These are phyloP conservation scores for Olyra latifolia DNA, from an alignment of 176 grass and related monocot genomes.

Conservation along the genomic window DNA sequence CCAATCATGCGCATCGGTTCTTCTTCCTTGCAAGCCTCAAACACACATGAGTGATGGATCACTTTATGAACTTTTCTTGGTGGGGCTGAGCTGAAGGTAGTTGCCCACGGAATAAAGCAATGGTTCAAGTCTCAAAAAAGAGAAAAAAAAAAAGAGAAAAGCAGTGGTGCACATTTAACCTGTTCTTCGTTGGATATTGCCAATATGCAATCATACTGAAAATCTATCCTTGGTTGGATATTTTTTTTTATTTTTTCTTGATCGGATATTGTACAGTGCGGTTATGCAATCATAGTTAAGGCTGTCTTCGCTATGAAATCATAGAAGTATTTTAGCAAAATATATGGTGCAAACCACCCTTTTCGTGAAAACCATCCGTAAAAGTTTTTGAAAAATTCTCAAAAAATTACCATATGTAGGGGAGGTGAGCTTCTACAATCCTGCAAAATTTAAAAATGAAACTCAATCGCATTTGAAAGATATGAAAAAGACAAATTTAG, in stretches of 20 bases:
- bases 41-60: not conserved
- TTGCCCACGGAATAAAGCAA: not conserved
- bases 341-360: no score
- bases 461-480: no score
- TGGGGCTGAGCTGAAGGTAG: not conserved
- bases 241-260: not conserved
- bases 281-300: not conserved
- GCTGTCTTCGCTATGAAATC: not conserved
- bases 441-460: no score
- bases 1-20: conserved; percentile 28
- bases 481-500: no score
- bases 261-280: not conserved
- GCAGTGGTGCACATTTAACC: not conserved
- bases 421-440: no score
- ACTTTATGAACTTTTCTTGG: conserved; percentile 12
- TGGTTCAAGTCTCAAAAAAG: not conserved
- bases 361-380: no score
- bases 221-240: not conserved
- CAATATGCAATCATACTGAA: not conserved
- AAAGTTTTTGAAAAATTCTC: no score
- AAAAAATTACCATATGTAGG: no score
- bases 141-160: no score
- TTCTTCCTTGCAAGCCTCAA: conserved; percentile 42
- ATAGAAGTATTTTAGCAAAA: not conserved
- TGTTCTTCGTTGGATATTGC: not conserved